Conservation (phyloP, 257 asterid species). For the Nicotiana obtusifolia region DNA sequence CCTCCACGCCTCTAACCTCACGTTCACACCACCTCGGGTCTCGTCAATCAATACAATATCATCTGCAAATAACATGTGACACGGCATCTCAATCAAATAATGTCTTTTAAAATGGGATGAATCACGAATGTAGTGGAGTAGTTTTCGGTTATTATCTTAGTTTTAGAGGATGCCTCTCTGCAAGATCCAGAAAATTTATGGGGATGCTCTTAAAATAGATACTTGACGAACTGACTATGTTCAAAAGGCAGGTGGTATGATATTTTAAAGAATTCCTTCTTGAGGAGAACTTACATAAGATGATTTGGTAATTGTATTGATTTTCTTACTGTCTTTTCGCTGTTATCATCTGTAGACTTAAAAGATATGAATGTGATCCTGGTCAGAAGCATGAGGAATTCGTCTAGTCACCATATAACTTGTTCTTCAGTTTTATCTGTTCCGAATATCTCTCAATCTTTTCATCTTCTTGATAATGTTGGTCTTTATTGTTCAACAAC, state of each 20-base stretch:
- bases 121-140: not conserved
- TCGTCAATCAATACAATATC: too few species aligned
- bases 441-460: not conserved
- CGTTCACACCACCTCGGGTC: too few species aligned
- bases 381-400: not conserved
- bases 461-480: constrained; percentile 3
- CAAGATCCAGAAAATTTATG: not conserved
- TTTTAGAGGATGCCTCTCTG: not conserved
- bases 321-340: not conserved
- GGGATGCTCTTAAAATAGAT: not conserved
- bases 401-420: not conserved
- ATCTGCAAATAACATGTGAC: too few species aligned
- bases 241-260: not conserved
- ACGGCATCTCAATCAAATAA: too few species aligned
- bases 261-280: not conserved
- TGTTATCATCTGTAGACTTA: too few species aligned
- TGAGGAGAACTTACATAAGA: not conserved
- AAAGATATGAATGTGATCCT: not conserved
- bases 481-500: constrained; percentile 9
- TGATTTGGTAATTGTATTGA: not conserved
- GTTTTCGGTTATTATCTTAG: not conserved
- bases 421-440: not conserved
- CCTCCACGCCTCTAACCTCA: too few species aligned
- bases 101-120: not conserved
- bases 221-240: not conserved